These are phyloP conservation scores for Hypoxylon sp. DNA, from an alignment of 2,329 filamentous ascomycete genomes.

Conservation along the genomic window DNA sequence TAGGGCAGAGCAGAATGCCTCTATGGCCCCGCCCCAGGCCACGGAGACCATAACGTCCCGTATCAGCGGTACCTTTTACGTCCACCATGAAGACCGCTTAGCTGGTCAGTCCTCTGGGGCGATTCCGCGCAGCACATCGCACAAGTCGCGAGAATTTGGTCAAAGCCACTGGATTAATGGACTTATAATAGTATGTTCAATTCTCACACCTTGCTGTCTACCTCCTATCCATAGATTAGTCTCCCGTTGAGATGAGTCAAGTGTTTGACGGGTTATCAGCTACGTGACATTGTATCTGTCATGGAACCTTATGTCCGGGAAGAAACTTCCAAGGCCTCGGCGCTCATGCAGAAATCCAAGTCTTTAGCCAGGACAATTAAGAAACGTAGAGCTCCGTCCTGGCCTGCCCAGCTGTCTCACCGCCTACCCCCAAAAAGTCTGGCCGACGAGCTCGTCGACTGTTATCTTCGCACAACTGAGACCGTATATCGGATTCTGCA, in stretches of 20 bases:
- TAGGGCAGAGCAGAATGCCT: constrained; percentile 38
- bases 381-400: constrained; percentile 58
- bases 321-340: constrained; percentile 52
- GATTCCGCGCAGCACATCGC: constrained; percentile 59
- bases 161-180: constrained; percentile 69
- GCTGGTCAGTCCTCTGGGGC: constrained; percentile 47
- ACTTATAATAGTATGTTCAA: constrained; percentile 57
- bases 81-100: constrained; percentile 54
- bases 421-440: constrained; percentile 61
- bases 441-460: constrained; percentile 60
- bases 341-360: constrained; percentile 64
- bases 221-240: constrained; percentile 11
- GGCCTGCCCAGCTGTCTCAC: constrained; percentile 57
- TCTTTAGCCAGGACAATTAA: constrained; percentile 65
- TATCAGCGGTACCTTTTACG: constrained; percentile 58
- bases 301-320: constrained; percentile 57
- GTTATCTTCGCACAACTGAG: constrained; percentile 63
- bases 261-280: constrained; percentile 47
- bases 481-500: constrained; percentile 63
- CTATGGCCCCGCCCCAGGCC: constrained; percentile 3
- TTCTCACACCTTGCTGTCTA: too few species aligned
- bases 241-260: constrained; percentile 1
- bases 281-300: constrained; percentile 58
- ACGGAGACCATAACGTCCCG: constrained; percentile 54
- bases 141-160: constrained; percentile 68